Conservation (phyloP, 1,284 basidiomycete genomes). For the Schizophyllum amplum region DNA sequence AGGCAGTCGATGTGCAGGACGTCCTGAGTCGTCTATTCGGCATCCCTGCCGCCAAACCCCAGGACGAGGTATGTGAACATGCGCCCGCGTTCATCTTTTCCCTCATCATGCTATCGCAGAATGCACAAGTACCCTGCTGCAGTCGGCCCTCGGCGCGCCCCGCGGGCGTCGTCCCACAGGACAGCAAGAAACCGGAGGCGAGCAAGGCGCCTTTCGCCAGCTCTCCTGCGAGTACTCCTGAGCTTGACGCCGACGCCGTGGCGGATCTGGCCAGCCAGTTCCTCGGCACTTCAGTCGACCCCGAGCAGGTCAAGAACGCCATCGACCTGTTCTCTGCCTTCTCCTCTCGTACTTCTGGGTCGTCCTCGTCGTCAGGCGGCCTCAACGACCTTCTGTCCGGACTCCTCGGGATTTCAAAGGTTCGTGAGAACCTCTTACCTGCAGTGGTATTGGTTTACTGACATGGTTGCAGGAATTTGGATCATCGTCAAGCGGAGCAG, state of each 20-base stretch:
- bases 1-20: neutral
- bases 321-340: neutral
- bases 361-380: neutral
- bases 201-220: neutral
- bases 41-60: neutral
- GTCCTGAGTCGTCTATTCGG: conserved; percentile 5
- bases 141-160: no score
- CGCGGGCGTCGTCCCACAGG: no score
- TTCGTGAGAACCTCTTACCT: no score
- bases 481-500: no score
- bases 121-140: no score
- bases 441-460: no score
- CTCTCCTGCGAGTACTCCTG: neutral
- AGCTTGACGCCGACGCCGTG: neutral
- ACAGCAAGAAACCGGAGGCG: no score
- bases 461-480: no score
- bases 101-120: no score
- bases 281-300: neutral
- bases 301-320: neutral
- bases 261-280: neutral
- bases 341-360: neutral
- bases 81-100: no score
- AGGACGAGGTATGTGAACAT: neutral
- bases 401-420: neutral
- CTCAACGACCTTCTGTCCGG: neutral